Base-by-base conservation (phyloP, 2,329 filamentous ascomycete genomes). In the Emydomyces testavorans region DNA sequence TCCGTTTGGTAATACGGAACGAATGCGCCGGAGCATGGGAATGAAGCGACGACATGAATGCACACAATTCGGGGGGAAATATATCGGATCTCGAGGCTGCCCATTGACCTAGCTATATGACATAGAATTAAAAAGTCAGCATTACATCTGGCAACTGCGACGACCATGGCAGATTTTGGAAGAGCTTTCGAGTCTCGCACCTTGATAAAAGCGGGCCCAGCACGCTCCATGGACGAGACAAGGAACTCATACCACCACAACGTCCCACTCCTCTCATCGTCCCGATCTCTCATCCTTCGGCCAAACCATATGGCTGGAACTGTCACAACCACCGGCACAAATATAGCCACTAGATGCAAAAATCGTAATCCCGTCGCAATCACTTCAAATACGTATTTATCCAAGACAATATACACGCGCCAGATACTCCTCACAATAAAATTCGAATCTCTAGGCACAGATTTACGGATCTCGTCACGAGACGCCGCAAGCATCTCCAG, bases 171-270 rank as follows among this genome's bases (percentile, higher is more conserved):
- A 26, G 11, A 24, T 39, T 37, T 36, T 10, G 28, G 18, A 21
- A 10, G 28, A 45, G 31, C 24, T 15, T 32, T 20, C 52, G 26
- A 67, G 85, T 84, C 77, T 98, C 52, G 26, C 67, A 86, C 84
- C 77, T 98, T 98, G 69, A 98, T 98, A 61, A 98, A 98, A 0
- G 92, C 88, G 37, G 92, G 89, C 0, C 92, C 92, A 15, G 90
- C 87, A 61, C 81, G 76, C 67, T 98, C 90, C 92, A 98, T 96
- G 23, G 83, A 76, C 50, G 73, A 76, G 7, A 96, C 88, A 32
- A 98, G 67, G 59, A 94, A 92, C 2, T 73, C 72, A 68, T 95
- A 98, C 92, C 92, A 98, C 87, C 85, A 94, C 2, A 96, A 60
- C 0, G 89, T 89, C 0, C 92, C 90, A 4, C 70, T 74, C 53